A percentile compares a stretch with the other conserved stretches of the same genome.
Evolutionary conservation across 352 stramenopile species (phyloP).

Genomic region (Phytophthora constricta): DNA sequence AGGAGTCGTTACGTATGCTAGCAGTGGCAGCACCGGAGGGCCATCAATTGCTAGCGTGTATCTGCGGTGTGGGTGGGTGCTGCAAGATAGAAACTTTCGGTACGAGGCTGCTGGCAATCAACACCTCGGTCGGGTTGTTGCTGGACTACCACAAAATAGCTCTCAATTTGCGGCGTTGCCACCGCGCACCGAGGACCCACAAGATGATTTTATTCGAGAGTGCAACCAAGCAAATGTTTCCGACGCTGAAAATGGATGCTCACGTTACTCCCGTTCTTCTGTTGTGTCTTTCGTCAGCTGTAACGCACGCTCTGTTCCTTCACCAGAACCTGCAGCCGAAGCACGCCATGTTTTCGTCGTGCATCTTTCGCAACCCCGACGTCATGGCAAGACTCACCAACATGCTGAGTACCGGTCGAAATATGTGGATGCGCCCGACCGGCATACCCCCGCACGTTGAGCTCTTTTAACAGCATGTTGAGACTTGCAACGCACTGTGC

Average conservation of each 20-base stretch:
- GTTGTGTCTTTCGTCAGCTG: too few relatives aligned
- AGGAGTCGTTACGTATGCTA: neutral
- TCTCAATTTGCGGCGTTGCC: constrained; percentile 10
- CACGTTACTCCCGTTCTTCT: too few relatives aligned
- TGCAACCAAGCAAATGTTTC: too few relatives aligned
- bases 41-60: constrained; percentile 19
- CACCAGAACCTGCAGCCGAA: neutral
- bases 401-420: too few relatives aligned
- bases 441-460: too few relatives aligned
- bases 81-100: constrained; percentile 24
- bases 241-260: too few relatives aligned
- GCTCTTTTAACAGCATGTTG: too few relatives aligned
- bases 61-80: constrained; percentile 17
- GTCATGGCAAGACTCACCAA: neutral
- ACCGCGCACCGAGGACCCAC: constrained; percentile 12
- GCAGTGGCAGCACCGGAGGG: constrained; percentile 7
- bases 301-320: neutral
- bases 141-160: constrained; percentile 14
- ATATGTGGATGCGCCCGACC: too few relatives aligned
- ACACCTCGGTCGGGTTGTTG: constrained; percentile 13
- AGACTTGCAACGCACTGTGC: too few relatives aligned
- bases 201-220: neutral
- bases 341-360: neutral
- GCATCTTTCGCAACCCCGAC: neutral
- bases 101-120: too few relatives aligned